phyloP scores from a whole-genome alignment of 2,329 filamentous ascomycete genomes.

The Nakataea oryzae region DNA sequence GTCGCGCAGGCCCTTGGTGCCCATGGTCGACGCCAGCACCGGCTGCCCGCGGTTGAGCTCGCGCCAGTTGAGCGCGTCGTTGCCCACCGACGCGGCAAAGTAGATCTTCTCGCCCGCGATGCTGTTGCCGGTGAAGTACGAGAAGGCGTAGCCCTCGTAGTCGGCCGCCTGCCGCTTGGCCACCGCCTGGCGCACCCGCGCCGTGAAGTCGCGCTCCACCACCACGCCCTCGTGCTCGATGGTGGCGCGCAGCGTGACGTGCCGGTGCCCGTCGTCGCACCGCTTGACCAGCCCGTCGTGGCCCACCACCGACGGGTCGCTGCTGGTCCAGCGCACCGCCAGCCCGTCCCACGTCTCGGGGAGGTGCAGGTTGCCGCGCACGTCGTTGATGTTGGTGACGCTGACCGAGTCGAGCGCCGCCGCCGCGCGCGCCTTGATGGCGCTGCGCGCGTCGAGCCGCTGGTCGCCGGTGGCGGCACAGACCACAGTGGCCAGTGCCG shows the following conservation, averaged over 20 bases:
- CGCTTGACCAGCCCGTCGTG: conserved; percentile 23
- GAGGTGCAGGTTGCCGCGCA: conserved; percentile 26
- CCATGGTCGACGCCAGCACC: conserved; percentile 23
- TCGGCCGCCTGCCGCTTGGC: conserved; percentile 14
- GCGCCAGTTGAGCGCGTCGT: conserved; percentile 27
- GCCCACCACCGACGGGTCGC: conserved; percentile 20
- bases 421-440: neutral
- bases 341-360: conserved; percentile 18
- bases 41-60: conserved; percentile 26
- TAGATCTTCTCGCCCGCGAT: conserved; percentile 21
- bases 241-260: conserved; percentile 24
- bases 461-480: neutral
- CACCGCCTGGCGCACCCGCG: conserved; percentile 21
- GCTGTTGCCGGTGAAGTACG: conserved; percentile 37
- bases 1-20: conserved; percentile 28
- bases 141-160: conserved; percentile 36
- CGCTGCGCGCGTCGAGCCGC: neutral
- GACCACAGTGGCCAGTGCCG: neutral
- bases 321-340: conserved; percentile 24
- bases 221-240: conserved; percentile 14
- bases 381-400: conserved; percentile 22
- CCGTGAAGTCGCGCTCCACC: conserved; percentile 19
- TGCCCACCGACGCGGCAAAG: conserved; percentile 27
- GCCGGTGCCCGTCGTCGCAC: conserved; percentile 11
- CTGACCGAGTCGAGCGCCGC: neutral